Percentiles rank a stretch among this genome's conserved stretches.
These are phyloP conservation scores for Trichophyton schoenleinii DNA, from an alignment of 2,329 filamentous ascomycete species.

Conservation along the genomic window DNA sequence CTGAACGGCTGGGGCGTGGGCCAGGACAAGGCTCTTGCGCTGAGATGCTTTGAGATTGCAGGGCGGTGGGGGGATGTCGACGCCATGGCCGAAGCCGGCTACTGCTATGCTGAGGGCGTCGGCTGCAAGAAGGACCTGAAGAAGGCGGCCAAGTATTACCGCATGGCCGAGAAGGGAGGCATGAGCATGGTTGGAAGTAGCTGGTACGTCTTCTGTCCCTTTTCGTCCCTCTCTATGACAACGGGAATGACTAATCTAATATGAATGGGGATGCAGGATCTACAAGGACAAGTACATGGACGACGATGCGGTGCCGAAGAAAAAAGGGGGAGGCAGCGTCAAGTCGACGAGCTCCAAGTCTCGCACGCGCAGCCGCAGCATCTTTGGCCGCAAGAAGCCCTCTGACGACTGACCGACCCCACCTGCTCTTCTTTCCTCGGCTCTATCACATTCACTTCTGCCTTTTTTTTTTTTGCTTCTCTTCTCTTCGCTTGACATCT, in stretches of 20 bases:
- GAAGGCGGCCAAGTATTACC: slow-evolving; percentile 83
- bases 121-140: slow-evolving; percentile 94
- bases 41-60: slow-evolving; percentile 93
- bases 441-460: not conserved
- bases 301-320: slow-evolving; percentile 43
- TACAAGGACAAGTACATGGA: slow-evolving; percentile 87
- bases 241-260: slow-evolving; percentile 8
- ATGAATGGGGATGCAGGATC: slow-evolving; percentile 50
- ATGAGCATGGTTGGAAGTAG: slow-evolving; percentile 98
- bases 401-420: slow-evolving; percentile 12
- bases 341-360: slow-evolving; percentile 42
- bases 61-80: slow-evolving; percentile 92
- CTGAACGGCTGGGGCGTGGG: slow-evolving; percentile 98
- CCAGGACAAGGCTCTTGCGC: slow-evolving; percentile 74
- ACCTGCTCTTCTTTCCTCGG: not conserved
- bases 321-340: slow-evolving; percentile 52
- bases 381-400: slow-evolving; percentile 54
- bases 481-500: not conserved
- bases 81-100: slow-evolving; percentile 84
- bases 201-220: slow-evolving; percentile 51
- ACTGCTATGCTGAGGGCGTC: slow-evolving; percentile 86
- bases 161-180: slow-evolving; percentile 79
- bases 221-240: not conserved
- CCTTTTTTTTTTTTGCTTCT: not conserved
- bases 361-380: slow-evolving; percentile 47